Evolutionary conservation across 306 rosid genomes (phyloP).

Genomic region (Cucumis hystrix): DNA sequence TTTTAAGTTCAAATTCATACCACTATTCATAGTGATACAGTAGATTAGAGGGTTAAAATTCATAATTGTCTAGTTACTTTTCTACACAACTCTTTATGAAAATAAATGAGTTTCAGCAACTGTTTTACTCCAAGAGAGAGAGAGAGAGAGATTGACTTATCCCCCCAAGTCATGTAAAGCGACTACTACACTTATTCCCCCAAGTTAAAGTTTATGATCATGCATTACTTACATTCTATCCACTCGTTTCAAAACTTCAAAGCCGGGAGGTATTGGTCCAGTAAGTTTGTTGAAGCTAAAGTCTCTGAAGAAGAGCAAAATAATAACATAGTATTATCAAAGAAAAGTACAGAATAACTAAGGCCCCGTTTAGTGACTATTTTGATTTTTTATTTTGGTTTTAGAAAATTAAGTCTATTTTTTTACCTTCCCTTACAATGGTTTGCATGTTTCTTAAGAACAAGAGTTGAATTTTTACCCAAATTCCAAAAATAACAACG

Average conservation of each 20-base stretch:
- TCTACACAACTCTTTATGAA: background rate
- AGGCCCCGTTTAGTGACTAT: too few relatives aligned
- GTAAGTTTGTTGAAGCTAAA: slow-evolving; percentile 60
- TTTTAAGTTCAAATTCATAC: background rate
- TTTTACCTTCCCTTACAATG: too few relatives aligned
- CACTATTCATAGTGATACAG: background rate
- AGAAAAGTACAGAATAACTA: background rate
- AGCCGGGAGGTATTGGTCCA: slow-evolving; percentile 40
- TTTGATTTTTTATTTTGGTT: too few relatives aligned
- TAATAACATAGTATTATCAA: background rate
- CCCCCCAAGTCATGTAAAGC: background rate
- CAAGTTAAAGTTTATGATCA: background rate
- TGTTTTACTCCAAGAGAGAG: too few relatives aligned
- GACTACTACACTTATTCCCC: background rate
- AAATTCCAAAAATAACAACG: too few relatives aligned
- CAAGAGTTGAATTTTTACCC: too few relatives aligned
- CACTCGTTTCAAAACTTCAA: background rate
- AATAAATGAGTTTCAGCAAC: background rate
- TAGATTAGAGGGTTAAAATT: background rate
- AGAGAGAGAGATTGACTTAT: background rate
- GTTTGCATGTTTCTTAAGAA: too few relatives aligned
- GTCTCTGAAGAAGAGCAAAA: slow-evolving; percentile 38
- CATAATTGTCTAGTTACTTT: background rate
- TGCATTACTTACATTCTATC: slow-evolving; percentile 28
- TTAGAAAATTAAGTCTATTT: too few relatives aligned